These are phyloP conservation scores for Oryza punctata DNA, from an alignment of 176 grass and related monocot genomes.

Conservation along the genomic window DNA sequence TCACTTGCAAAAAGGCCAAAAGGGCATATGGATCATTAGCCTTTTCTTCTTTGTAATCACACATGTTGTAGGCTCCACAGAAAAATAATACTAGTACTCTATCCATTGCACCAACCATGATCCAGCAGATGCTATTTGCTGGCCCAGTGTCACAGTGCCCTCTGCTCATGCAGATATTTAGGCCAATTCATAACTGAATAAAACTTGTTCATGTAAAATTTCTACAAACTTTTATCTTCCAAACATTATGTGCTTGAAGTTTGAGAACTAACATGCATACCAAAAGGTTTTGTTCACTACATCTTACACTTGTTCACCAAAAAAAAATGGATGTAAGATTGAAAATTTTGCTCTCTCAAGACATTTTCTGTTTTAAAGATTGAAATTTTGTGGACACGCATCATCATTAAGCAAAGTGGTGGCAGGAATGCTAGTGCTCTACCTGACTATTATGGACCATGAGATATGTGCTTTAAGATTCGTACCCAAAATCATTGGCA, in stretches of 20 bases:
- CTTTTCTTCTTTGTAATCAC: constrained; percentile 10
- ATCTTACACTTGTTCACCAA: too few species aligned
- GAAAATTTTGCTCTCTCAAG: not conserved
- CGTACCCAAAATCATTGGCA: not conserved
- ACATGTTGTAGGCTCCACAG: constrained; percentile 28
- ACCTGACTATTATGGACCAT: not conserved
- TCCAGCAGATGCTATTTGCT: not conserved
- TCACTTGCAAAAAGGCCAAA: constrained; percentile 14
- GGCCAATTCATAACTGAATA: not conserved
- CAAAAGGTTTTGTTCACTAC: too few species aligned
- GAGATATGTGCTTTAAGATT: not conserved
- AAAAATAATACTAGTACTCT: constrained; percentile 12
- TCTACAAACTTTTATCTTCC: too few species aligned
- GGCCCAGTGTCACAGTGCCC: not conserved
- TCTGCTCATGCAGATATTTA: not conserved
- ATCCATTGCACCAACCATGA: constrained; percentile 2
- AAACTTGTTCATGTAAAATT: not conserved
- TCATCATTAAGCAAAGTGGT: not conserved
- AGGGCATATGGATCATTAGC: not conserved
- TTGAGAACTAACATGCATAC: too few species aligned
- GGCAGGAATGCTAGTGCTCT: too few species aligned
- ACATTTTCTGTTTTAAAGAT: not conserved
- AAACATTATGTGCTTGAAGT: too few species aligned
- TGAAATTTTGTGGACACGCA: not conserved
- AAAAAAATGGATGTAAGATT: too few species aligned